Evolutionary conservation across 2,329 filamentous ascomycete species (phyloP), one percentile per base, ranked within the genome.

Genomic region (Torrubiella hemipterigena): DNA sequence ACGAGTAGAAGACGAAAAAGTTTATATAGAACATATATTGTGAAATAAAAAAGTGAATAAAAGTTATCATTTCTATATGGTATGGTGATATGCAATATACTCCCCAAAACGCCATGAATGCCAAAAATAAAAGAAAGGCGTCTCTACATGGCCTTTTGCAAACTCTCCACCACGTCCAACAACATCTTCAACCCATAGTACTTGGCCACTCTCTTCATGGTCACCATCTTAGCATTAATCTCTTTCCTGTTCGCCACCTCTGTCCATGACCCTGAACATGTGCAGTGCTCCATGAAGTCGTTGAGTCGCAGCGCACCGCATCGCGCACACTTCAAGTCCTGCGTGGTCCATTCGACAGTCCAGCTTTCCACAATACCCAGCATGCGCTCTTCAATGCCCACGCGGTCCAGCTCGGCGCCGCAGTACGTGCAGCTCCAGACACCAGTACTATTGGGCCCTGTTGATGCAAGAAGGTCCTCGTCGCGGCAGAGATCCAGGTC

Each of bases 211-310:
- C 71, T 76, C 42, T 64, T 67, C 55, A 85, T 78, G 5, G 94
- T 80, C 25, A 54, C 65, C 46, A 96, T 45, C 49, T 63, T 69
- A 50, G 64, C 72, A 47, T 71, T 56, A 17, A 89, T 60, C 17
- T 81, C 81, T 18, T 69, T 73, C 40, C 69, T 66, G 42, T 77
- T 70, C 37, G 87, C 65, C 14, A 76, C 83, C 41, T 74, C 74
- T 13, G 67, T 69, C 91, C 91, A 98, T 36, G 72, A 70, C 4
- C 91, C 91, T 38, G 83, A 84, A 62, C 91, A 98, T 9, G 78
- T 81, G 56, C 93, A 98, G 55, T 96, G 87, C 54, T 95, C 89
- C 77, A 91, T 86, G 46, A 96, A 93, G 48, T 95, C 89, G 51
- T 94, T 96, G 24, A 83, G 67, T 49, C 85, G 65, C 23, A 94